Base-by-base conservation (phyloP, 2,329 filamentous ascomycete genomes). In the Botrytis aclada region DNA sequence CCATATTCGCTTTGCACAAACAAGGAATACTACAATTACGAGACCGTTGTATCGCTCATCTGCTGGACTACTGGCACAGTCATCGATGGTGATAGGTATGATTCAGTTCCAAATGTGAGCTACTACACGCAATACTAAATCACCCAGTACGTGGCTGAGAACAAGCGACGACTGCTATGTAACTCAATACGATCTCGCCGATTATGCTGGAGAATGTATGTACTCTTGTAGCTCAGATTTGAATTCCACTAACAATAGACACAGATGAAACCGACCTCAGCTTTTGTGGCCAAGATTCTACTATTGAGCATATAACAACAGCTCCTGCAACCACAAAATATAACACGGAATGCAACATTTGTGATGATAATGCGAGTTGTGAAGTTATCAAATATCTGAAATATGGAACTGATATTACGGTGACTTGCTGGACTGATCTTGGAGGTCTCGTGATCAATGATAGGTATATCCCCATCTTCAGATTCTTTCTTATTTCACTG, bases 1-100 rank as follows among this genome's bases (percentile, higher is more conserved):
- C 77, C 77, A 18, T 78, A 76, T 45, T 58, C 69, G 12, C 73
- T 77, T 12, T 78, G 77, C 65, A 74, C 74, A 2, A 78, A 77
- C 34, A 76, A 74, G 25, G 67, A 37, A 29, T 75, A 69, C 20
- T 77, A 77, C 51, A 34, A 69, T 4, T 74, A 75, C 51, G 43
- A 69, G 0, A 73, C 74, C 16, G 37, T 39, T 14, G 70, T 76
- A n/a, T 69, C 66, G 6, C 63, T 76, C 6, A 51, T 70, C 14
- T 78, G 77, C 56, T 78, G 77, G 77, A 77, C 77, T 22, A 58
- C 54, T 7, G 77, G 76, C 29, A 75, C 74, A n/a, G 60, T 39
- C 16, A 75, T 77, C 65, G 75, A 60, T 37, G 74, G 73, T 45
- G 74, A 77, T 70, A 74, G 72, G 76, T 77, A 71, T 43, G 64